Conservation (phyloP, 2,329 filamentous ascomycete species). For the Teratosphaeria nubilosa region DNA sequence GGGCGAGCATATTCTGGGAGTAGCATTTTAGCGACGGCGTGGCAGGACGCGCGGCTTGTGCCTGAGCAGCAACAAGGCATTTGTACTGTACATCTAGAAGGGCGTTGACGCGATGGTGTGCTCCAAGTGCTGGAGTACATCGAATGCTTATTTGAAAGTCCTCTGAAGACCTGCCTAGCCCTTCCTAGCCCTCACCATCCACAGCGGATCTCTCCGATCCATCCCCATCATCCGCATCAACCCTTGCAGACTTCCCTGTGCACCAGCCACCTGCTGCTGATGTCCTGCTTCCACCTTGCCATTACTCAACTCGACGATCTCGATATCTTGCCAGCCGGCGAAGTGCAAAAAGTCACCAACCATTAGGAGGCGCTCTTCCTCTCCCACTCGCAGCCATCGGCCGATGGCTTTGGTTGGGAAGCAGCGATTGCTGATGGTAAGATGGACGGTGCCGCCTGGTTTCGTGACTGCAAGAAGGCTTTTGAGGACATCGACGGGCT, state of each 20-base stretch:
- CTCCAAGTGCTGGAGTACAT: background rate
- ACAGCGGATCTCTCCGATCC: constrained; percentile 32
- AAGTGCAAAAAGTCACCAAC: constrained; percentile 44
- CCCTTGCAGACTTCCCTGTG: constrained; percentile 15
- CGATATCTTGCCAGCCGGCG: constrained; percentile 42
- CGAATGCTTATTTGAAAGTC: background rate
- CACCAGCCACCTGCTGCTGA: constrained; percentile 3
- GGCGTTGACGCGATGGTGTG: background rate
- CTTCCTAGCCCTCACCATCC: constrained; percentile 33
- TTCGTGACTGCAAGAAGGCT: constrained; percentile 32
- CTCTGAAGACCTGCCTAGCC: background rate
- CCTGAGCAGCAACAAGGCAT: background rate
- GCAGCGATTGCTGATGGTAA: constrained; percentile 43
- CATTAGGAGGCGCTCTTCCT: constrained; percentile 38
- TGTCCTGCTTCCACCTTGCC: constrained; percentile 18
- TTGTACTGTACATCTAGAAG: background rate
- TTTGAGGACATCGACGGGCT: constrained; percentile 36
- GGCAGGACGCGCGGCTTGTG: background rate
- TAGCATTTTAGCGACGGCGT: background rate
- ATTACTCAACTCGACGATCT: constrained; percentile 43
- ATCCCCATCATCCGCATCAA: constrained; percentile 26
- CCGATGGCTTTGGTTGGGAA: constrained; percentile 44
- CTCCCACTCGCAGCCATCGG: constrained; percentile 37
- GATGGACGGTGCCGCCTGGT: constrained; percentile 37
- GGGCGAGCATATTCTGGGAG: background rate